Conservation (phyloP, 306 rosid species). For the Datisca glomerata region DNA sequence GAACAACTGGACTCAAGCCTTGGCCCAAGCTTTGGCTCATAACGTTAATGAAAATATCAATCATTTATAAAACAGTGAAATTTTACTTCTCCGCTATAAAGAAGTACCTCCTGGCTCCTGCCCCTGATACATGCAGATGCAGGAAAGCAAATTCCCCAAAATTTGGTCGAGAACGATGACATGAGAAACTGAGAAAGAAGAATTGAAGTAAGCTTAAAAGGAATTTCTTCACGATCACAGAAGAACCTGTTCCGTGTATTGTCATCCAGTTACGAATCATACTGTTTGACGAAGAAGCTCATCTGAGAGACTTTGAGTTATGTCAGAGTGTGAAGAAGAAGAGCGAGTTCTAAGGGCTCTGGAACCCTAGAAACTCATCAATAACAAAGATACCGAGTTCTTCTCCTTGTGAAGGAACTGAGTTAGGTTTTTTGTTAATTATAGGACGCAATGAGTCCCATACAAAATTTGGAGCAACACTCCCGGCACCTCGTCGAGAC, state of each 20-base stretch:
- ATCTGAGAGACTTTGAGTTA: not conserved
- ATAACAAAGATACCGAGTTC: not conserved
- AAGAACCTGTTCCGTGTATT: not conserved
- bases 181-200: too few relatives aligned
- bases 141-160: too few relatives aligned
- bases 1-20: too few relatives aligned
- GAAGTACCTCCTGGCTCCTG: too few relatives aligned
- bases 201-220: too few relatives aligned
- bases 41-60: too few relatives aligned
- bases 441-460: conserved; percentile 59
- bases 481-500: conserved; percentile 68
- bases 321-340: conserved; percentile 4
- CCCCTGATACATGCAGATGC: too few relatives aligned
- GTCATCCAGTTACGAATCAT: not conserved
- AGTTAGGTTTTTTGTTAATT: conserved; percentile 2
- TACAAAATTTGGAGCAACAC: conserved; percentile 92
- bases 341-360: not conserved
- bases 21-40: too few relatives aligned
- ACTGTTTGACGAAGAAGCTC: not conserved
- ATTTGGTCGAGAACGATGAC: too few relatives aligned
- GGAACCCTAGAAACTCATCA: conserved; percentile 27
- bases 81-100: too few relatives aligned
- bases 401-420: not conserved
- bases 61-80: too few relatives aligned
- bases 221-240: not conserved